A percentile compares a stretch with the other conserved stretches of the same genome.
Evolutionary conservation across 2,329 filamentous ascomycete genomes (phyloP).

Genomic region (Fusarium sp.): DNA sequence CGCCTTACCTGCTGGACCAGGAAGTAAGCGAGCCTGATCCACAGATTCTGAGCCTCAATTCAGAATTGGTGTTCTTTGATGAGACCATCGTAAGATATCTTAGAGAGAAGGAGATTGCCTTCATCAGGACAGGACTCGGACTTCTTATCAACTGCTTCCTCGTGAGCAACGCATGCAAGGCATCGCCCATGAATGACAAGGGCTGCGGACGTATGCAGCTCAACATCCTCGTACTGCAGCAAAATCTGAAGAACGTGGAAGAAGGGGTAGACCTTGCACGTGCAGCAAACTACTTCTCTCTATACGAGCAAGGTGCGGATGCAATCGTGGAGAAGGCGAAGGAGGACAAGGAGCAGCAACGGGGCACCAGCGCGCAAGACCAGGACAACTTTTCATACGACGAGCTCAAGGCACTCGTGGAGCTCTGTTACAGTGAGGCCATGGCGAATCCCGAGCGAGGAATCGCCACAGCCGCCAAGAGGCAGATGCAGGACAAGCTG

Average conservation of each 20-base stretch:
- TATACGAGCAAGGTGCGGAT: slow-evolving; percentile 76
- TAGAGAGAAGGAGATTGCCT: slow-evolving; percentile 76
- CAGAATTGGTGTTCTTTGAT: slow-evolving; percentile 87
- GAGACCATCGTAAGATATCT: slow-evolving; percentile 82
- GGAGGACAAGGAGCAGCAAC: slow-evolving; percentile 56
- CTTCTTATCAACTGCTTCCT: slow-evolving; percentile 84
- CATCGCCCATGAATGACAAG: slow-evolving; percentile 84
- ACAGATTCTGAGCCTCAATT: slow-evolving; percentile 84
- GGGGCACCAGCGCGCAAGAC: slow-evolving; percentile 50
- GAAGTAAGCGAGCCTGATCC: slow-evolving; percentile 83
- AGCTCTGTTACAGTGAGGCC: slow-evolving; percentile 77
- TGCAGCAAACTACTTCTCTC: slow-evolving; percentile 75
- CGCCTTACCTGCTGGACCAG: slow-evolving; percentile 75
- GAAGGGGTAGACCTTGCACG: slow-evolving; percentile 72
- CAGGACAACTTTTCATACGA: slow-evolving; percentile 70
- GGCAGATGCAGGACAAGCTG: slow-evolving; percentile 77
- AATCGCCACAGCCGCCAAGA: slow-evolving; percentile 73
- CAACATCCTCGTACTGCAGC: slow-evolving; percentile 94
- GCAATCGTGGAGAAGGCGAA: slow-evolving; percentile 73
- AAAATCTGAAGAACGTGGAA: slow-evolving; percentile 96
- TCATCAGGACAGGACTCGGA: slow-evolving; percentile 82
- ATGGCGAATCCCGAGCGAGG: slow-evolving; percentile 76
- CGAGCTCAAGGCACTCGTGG: slow-evolving; percentile 74
- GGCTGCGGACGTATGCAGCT: slow-evolving; percentile 91
- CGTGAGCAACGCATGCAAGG: slow-evolving; percentile 76